Evolutionary conservation across 192 early-diverging fungal genomes (phyloP).

Genomic region (Linnemannia elongata): DNA sequence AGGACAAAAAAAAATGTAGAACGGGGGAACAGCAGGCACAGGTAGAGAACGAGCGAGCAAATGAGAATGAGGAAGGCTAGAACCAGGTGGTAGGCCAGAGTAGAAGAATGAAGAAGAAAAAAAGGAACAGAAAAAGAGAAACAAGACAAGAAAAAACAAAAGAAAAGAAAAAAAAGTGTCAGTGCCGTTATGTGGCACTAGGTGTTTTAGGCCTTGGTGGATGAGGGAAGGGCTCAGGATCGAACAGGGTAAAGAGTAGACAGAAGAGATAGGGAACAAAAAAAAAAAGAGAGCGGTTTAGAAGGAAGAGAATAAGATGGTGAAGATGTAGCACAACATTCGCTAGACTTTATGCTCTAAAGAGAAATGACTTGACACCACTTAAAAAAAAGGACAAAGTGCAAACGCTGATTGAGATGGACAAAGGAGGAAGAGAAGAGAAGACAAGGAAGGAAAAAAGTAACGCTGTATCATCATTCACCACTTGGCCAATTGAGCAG

Average conservation of each 20-base stretch:
- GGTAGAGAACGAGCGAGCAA: neutral
- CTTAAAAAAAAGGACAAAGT: neutral
- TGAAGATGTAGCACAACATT: neutral
- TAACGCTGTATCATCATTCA: neutral
- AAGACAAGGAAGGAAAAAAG: neutral
- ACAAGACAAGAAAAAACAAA: neutral
- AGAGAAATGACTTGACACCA: neutral
- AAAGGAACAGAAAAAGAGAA: neutral
- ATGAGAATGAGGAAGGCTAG: neutral
- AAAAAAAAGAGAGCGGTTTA: neutral
- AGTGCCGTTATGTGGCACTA: neutral
- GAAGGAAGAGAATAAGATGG: neutral
- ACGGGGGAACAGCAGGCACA: neutral
- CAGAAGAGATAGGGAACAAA: neutral
- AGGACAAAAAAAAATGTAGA: neutral
- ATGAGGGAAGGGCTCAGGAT: too few species aligned
- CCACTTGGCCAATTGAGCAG: neutral
- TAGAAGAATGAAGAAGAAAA: neutral
- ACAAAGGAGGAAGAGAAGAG: neutral
- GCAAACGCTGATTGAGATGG: neutral
- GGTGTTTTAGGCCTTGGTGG: too few species aligned
- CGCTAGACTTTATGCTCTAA: neutral
- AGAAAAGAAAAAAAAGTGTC: constrained; percentile 6
- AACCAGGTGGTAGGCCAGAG: neutral
- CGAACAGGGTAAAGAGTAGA: neutral